Evolutionary conservation across 768 basidiomycete species (phyloP), one percentile per base, ranked within the genome.

Genomic region (Phaeolepiota aurea): DNA sequence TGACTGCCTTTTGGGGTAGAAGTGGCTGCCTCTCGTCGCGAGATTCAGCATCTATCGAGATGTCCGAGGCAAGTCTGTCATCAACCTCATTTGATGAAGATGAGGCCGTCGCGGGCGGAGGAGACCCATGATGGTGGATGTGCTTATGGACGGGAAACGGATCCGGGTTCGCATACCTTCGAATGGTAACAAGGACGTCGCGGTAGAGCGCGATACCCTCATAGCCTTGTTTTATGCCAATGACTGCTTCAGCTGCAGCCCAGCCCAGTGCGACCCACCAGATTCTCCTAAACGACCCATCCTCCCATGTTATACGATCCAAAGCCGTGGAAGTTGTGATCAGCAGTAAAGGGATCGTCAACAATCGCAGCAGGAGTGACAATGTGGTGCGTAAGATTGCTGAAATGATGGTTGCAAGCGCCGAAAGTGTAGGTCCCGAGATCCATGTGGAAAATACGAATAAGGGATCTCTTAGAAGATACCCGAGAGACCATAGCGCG

Each of bases 201-300:
- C 72, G 68, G 57, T 89, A 90, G 5, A 83, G 61, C 10, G 65
- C 59, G 31, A 89, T 69, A 20, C 76, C 74, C 36, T 73, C 72
- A 52, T 86, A 90, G 5, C 83, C 84, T 54, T 88, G 87, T 40
- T 64, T 62, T 38, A 88, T 68, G 3, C 77, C 74, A 1, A 77
- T 76, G 15, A 72, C 47, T 3, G 79, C 79, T 48, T 87, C 87
- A 3, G 77, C 80, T 4, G 72, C 59, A 10, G 83, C 81, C 80
- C 81, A 87, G 0, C 83, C 82, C 2, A 89, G 64, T 2, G 82
- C 80, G 25, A 86, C 61, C 79, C 80, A 86, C 85, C 87, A 88
- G 3, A 83, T 74, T 20, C 75, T 68, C 15, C 60, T 55, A 62
- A 90, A 90, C 3, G 76, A 72, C 68, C 43, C 56, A 56, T 66